Conservation (phyloP, 257 asterid genomes). For the Forsythia suspensa region DNA sequence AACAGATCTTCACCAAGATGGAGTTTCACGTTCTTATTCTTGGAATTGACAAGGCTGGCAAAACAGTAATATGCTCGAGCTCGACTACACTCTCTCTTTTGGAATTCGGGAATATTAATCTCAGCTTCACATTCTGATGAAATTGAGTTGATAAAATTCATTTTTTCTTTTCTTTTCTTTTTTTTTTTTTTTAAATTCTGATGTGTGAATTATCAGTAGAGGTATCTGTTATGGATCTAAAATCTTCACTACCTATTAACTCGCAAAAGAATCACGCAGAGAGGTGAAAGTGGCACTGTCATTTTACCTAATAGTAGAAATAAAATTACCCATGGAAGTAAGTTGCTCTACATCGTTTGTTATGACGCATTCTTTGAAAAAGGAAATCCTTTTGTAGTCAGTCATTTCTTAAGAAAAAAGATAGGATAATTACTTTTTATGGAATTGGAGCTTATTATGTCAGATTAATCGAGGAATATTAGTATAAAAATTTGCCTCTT, state of each 20-base stretch:
- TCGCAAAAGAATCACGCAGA: neutral
- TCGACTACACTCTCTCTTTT: slow-evolving; percentile 13
- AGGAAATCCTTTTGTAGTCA: neutral
- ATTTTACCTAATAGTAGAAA: neutral
- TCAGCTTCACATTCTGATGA: slow-evolving; percentile 7
- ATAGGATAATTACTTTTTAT: neutral
- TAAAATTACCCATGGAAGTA: neutral
- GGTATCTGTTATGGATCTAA: neutral
- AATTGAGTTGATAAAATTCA: slow-evolving; percentile 7
- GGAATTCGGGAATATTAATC: neutral
- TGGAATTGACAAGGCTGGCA: slow-evolving; percentile 95
- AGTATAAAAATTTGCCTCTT: neutral
- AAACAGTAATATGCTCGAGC: slow-evolving; percentile 61
- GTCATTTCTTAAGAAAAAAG: neutral
- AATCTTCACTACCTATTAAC: neutral
- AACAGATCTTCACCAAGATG: slow-evolving; percentile 77
- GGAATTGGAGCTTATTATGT: neutral
- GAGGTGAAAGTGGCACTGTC: neutral
- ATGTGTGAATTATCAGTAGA: neutral
- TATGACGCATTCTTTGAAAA: neutral
- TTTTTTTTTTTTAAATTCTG: neutral
- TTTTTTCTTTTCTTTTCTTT: neutral
- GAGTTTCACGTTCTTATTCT: slow-evolving; percentile 94
- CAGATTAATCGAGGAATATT: neutral
- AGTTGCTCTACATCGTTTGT: neutral